Evolutionary conservation across 2,329 filamentous ascomycete species (phyloP), one percentile per base, ranked within the genome.

Genomic region (Colletotrichum falcatum): DNA sequence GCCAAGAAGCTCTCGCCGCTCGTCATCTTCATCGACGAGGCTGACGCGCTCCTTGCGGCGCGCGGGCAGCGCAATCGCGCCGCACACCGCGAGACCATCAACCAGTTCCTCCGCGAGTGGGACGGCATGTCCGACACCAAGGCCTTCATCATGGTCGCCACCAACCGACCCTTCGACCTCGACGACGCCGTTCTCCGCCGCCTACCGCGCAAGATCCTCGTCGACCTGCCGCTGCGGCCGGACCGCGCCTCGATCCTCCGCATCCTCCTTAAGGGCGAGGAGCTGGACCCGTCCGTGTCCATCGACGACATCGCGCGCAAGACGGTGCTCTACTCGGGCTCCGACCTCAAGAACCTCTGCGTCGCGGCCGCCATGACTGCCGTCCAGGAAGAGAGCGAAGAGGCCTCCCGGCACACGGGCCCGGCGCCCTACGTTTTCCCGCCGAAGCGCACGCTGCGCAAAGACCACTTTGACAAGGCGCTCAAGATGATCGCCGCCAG

Each of bases 111-210:
- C 60, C 92, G 94, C 64, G 95, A 98, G 79, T 98, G 95, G 96
- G 96, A 98, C 76, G 96, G 96, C 14, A 91, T 98, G 85, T 85
- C 85, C 64, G 92, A 93, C 75, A 88, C 90, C 56, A 92, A 92
- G 23, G 94, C 95, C 3, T 98, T 99, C 79, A 95, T 99, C 80
- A 98, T 99, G 94, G 94, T 98, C 0, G 95, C 96, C 35, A 98
- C 95, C 11, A 98, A 99, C 80, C 88, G 95, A 12, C 96, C 96
- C 0, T 98, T 97, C 77, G 96, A 98, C 77, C 88, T 99, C 1
- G 96, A 99, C 76, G 93, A 96, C 75, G 93, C 93, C 12, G 92
- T 96, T 12, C 86, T 96, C 55, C 87, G 93, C n/a, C 87, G 93
- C 16, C 83, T 95, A 28, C 93, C 93, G 2, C 85, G 93, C 64